Evolutionary conservation across 2,329 filamentous ascomycete genomes (phyloP).

Genomic region (Colletotrichum sp.): DNA sequence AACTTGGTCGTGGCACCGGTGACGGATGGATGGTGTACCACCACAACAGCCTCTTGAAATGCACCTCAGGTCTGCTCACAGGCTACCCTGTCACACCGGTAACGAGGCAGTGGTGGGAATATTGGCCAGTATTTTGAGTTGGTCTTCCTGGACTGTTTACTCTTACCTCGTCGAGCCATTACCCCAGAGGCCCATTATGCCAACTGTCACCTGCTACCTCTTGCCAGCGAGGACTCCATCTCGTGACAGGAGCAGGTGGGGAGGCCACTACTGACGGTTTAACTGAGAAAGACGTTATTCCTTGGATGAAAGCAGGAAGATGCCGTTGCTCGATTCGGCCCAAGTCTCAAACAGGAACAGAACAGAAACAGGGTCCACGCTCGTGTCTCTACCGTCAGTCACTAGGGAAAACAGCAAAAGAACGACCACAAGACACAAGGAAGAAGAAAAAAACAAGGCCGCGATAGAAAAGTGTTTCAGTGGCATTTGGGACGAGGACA

Average conservation of each 20-base stretch:
- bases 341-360: background rate
- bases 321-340: background rate
- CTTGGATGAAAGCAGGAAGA: background rate
- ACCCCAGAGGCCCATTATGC: background rate
- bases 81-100: background rate
- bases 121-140: background rate
- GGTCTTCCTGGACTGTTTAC: background rate
- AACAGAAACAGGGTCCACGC: background rate
- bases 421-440: background rate
- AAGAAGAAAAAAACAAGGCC: background rate
- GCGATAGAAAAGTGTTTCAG: slow-evolving; percentile 3
- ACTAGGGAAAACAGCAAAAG: background rate
- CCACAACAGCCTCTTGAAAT: background rate
- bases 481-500: slow-evolving; percentile 1
- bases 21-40: background rate
- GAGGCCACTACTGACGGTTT: background rate
- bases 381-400: background rate
- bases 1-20: background rate
- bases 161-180: background rate
- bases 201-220: background rate
- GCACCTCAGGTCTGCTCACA: background rate
- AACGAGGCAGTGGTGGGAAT: background rate
- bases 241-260: background rate
- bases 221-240: background rate
- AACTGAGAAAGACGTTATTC: background rate